Base-by-base conservation (phyloP, 345 rosid genomes). In the Pistacia integerrima region DNA sequence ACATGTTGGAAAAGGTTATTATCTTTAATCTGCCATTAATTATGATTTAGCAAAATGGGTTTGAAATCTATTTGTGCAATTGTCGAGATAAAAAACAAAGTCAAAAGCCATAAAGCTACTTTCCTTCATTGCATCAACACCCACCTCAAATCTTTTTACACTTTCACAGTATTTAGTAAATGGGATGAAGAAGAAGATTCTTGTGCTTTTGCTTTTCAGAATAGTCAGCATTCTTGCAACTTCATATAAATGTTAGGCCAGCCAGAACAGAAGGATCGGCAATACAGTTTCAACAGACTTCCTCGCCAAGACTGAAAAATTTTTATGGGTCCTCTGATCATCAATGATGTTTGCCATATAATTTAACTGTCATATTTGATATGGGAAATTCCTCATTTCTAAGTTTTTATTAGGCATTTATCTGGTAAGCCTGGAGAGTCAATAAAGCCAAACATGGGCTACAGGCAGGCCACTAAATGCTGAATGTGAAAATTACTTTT, bases 371-470 rank as follows among this genome's bases (percentile, higher is more conserved):
- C 36, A 59, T 3, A 44, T 57, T 41, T 1, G 8, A 28, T 57
- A 20, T 25, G 56, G 67, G 33, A 30, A 30, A 30, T 30, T 30
- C 33, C 33, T 30, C 33, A 20, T 38, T 71, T 57, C 54, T 58
- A 8, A 58, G 41, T 4, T 25, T 58, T 70, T 18, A 66, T 41
- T 63, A 62, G 51, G n/a, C 18, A 6, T 36, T 38, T 54, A 4
- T 41, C 55, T 28, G 25, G 8, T 54, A 52, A 62, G 54, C 5
- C 56, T 52, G 17, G 16, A 11, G 17, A 52, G 57, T 25, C 2
- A 68, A 68, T 46, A 59, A 54, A 38, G 22, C 58, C 71, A 25
- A 49, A 49, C n/a, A 68, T 68, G 58, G 72, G 17, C 25, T 1
- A 17, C 56, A 52, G 17, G 17, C 56, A 12, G 65, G 18, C 65